These are phyloP conservation scores for Leishmania lainsoni DNA, from an alignment of 208 protist genomes.

Conservation along the genomic window DNA sequence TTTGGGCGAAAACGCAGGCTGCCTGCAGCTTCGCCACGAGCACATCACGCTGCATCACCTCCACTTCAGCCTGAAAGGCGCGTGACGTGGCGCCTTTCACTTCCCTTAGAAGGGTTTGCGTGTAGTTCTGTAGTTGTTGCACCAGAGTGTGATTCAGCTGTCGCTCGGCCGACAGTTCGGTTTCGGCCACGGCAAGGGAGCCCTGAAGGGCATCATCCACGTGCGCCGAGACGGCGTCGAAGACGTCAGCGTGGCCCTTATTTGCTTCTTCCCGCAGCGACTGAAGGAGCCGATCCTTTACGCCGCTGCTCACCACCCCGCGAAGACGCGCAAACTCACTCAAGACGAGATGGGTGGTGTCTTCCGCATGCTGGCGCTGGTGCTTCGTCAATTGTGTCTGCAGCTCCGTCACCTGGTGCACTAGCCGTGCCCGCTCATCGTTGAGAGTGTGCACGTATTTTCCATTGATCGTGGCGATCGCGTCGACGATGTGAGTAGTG, in stretches of 20 bases:
- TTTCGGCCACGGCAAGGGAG: slow-evolving; percentile 21
- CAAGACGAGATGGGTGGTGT: slow-evolving; percentile 5
- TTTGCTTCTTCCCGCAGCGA: slow-evolving; percentile 17
- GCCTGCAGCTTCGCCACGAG: slow-evolving; percentile 54
- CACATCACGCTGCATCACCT: slow-evolving; percentile 43
- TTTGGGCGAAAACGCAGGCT: slow-evolving; percentile 48
- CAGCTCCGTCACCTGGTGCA: slow-evolving; percentile 7
- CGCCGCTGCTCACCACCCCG: slow-evolving; percentile 6
- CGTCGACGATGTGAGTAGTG: slow-evolving; percentile 33
- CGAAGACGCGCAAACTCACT: slow-evolving; percentile 17
- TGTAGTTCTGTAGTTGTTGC: slow-evolving; percentile 43
- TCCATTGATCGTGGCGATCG: slow-evolving; percentile 26
- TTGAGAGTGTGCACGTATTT: slow-evolving; percentile 25
- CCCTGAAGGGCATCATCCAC: slow-evolving; percentile 26
- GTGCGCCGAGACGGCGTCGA: slow-evolving; percentile 19
- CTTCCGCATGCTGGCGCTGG: slow-evolving; percentile 11
- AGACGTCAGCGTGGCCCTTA: slow-evolving; percentile 9
- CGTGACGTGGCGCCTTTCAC: slow-evolving; percentile 34
- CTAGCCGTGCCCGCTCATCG: slow-evolving; percentile 16
- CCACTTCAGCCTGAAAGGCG: slow-evolving; percentile 51
- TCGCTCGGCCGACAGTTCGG: slow-evolving; percentile 43
- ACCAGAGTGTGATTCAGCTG: slow-evolving; percentile 47
- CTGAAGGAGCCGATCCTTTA: slow-evolving; percentile 24
- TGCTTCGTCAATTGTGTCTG: slow-evolving; percentile 10
- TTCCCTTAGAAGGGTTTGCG: slow-evolving; percentile 27